Evolutionary conservation across 1,284 basidiomycete genomes (phyloP).

Genomic region (Fomes fomentarius): DNA sequence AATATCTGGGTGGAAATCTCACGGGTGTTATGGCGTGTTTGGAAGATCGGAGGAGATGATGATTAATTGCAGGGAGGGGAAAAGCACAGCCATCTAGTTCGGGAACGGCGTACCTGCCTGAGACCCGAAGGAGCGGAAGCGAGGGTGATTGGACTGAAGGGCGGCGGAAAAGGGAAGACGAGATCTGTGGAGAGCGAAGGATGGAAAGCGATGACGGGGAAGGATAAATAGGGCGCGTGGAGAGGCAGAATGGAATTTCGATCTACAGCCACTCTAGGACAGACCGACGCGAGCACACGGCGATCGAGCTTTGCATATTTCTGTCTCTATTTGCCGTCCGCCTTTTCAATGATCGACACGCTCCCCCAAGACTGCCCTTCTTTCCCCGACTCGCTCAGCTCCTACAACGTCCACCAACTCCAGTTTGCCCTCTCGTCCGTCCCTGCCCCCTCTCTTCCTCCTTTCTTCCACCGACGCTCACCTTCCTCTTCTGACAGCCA

Average conservation of each 20-base stretch:
- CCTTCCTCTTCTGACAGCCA: conserved; percentile 6
- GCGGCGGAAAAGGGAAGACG: conserved; percentile 24
- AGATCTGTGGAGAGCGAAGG: conserved; percentile 13
- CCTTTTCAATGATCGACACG: conserved; percentile 37
- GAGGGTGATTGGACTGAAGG: conserved; percentile 24
- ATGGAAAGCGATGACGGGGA: conserved; percentile 26
- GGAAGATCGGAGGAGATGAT: conserved; percentile 23
- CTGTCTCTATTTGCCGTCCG: conserved; percentile 9
- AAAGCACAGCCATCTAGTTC: conserved; percentile 26
- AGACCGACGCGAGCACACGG: conserved; percentile 21
- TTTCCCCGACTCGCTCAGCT: conserved; percentile 46
- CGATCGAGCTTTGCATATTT: conserved; percentile 21
- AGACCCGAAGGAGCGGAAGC: conserved; percentile 22
- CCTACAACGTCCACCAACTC: conserved; percentile 65
- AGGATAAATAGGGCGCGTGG: conserved; percentile 27
- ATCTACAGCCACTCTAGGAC: conserved; percentile 26
- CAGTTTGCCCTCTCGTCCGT: conserved; percentile 48
- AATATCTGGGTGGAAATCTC: conserved; percentile 15
- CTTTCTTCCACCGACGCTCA: conserved; percentile 5
- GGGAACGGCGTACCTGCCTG: conserved; percentile 24
- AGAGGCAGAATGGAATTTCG: conserved; percentile 24
- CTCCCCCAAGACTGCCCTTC: conserved; percentile 35
- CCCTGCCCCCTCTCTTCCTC: conserved; percentile 22
- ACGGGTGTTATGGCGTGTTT: conserved; percentile 12
- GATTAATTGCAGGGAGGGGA: conserved; percentile 27